Evolutionary conservation across 1,284 basidiomycete genomes (phyloP).

Genomic region (Ustilago sp.): DNA sequence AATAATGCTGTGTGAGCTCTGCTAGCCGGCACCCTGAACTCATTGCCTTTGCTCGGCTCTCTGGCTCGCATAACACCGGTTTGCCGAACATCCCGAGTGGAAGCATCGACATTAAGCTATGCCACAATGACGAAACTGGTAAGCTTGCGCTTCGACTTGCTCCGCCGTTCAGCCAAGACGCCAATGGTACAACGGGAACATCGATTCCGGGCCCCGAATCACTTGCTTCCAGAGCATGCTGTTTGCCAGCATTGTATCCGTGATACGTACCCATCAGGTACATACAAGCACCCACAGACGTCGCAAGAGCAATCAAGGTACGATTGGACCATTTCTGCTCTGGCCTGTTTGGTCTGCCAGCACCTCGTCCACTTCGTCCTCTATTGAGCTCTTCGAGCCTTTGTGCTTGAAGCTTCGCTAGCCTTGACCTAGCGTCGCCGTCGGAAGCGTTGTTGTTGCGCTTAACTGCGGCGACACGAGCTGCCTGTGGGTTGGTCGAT

Average conservation of each 20-base stretch:
- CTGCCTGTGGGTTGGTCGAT: constrained; percentile 18
- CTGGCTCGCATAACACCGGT: constrained; percentile 24
- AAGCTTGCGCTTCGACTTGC: neutral
- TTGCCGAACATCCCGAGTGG: neutral
- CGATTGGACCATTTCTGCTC: constrained; percentile 52
- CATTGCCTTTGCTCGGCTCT: neutral
- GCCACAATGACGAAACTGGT: neutral
- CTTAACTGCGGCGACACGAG: constrained; percentile 13
- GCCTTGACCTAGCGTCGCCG: constrained; percentile 18
- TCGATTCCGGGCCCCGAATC: neutral
- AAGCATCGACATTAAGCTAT: constrained; percentile 5
- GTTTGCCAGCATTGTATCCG: constrained; percentile 42
- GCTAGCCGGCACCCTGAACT: constrained; percentile 32
- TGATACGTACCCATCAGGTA: constrained; percentile 45
- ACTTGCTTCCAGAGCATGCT: constrained; percentile 17
- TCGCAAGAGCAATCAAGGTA: constrained; percentile 44
- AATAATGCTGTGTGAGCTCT: constrained; percentile 57
- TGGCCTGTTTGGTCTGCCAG: constrained; percentile 21
- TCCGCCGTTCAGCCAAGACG: neutral
- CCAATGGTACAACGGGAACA: neutral
- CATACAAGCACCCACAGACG: constrained; percentile 44
- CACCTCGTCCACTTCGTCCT: constrained; percentile 1
- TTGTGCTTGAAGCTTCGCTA: constrained; percentile 35
- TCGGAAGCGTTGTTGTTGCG: neutral
- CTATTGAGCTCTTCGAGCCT: constrained; percentile 40